Evolutionary conservation across 495 filamentous ascomycete genomes (phyloP), one percentile per base, ranked within the genome.

Genomic region (Neurospora terricola): DNA sequence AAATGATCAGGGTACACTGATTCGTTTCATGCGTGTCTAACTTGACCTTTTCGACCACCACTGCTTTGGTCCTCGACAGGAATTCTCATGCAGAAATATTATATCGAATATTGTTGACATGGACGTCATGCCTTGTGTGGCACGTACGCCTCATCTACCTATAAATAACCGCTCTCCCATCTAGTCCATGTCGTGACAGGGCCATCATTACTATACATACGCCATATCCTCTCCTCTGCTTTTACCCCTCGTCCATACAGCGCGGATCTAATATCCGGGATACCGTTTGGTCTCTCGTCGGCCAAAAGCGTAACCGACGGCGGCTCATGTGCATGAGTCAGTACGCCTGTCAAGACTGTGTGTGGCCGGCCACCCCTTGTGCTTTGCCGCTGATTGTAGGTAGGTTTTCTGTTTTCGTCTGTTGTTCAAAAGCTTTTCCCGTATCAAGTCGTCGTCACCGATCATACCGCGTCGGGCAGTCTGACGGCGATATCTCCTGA

Each of bases 401-500:
- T 8, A 27, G 30, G 21, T 21, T 43, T 40, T 18, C 42, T 42
- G 27, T 38, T 48, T 43, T n/a, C 6, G 5, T 23, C 30, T 34
- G 42, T 34, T 23, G 69, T 23, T 39, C 37, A 42, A 39, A 8
- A 6, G 9, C 21, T 54, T 1, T 7, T 62, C 54, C n/a, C 12
- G 2, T 62, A 30, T 14, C 54, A 54, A 54, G 10, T 30, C 23
- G 11, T 39, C 42, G n/a, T 11, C 14, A 11, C 10, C 38, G 71
- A 59, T 90, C 84, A 92, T 85, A 91, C 88, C 73, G 92, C 92
- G 81, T 97, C 94, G 38, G 94, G 94, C 79, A 98, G 86, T 72
- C 94, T 88, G 73, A 98, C 94, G 14, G 94, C 93, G 80, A 98
- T 98, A 76, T 98, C 94, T 71, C 94, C 94, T 9, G 92, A 96